Conservation (phyloP, 805 yeast species). For the Candida awuae region DNA sequence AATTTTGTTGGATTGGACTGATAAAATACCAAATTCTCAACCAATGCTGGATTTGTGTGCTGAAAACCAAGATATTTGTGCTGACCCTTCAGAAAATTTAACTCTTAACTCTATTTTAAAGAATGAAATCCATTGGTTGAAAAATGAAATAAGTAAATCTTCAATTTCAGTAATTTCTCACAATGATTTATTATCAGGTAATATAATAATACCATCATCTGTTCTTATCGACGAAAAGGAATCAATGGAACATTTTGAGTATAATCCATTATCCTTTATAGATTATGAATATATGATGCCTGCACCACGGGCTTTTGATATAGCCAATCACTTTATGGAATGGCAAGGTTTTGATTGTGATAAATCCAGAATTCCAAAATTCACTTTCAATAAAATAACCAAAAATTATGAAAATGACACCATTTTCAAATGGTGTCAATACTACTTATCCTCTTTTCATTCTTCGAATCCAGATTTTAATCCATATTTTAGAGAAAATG, state of each 20-base stretch:
- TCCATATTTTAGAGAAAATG: slow-evolving; percentile 1
- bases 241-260: slow-evolving; percentile 13
- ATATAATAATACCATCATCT: slow-evolving; percentile 49
- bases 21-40: slow-evolving; percentile 46
- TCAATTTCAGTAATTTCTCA: slow-evolving; percentile 60
- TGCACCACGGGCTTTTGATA: slow-evolving; percentile 67
- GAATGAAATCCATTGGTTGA: slow-evolving; percentile 51
- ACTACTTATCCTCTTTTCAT: slow-evolving; percentile 34
- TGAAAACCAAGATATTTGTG: slow-evolving; percentile 26
- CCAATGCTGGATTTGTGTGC: slow-evolving; percentile 32
- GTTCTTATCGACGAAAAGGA: not conserved
- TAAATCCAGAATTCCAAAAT: slow-evolving; percentile 43
- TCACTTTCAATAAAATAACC: not conserved
- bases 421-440: slow-evolving; percentile 48
- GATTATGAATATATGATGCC: slow-evolving; percentile 69
- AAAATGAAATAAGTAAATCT: slow-evolving; percentile 29
- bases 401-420: slow-evolving; percentile 36
- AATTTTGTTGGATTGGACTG: slow-evolving; percentile 54
- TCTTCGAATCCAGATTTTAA: slow-evolving; percentile 8
- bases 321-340: slow-evolving; percentile 67
- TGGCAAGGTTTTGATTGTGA: slow-evolving; percentile 81
- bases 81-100: slow-evolving; percentile 3
- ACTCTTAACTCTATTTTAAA: slow-evolving; percentile 31
- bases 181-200: slow-evolving; percentile 69
- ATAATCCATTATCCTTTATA: slow-evolving; percentile 47